These are phyloP conservation scores for Pythium insidiosum DNA, from an alignment of 352 stramenopile genomes.

Conservation along the genomic window DNA sequence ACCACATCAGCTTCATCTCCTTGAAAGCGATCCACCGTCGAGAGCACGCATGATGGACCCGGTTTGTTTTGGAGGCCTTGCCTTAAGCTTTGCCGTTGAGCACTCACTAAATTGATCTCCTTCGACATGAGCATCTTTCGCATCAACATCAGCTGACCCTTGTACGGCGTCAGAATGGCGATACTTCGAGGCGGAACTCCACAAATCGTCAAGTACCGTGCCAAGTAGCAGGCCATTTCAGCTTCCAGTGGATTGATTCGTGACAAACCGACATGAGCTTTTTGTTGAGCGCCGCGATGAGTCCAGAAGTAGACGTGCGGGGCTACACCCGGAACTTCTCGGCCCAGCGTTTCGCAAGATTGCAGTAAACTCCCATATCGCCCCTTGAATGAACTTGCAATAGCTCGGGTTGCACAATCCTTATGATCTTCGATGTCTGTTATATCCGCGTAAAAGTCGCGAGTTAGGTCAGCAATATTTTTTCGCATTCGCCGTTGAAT, in stretches of 20 bases:
- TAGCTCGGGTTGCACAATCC: slow-evolving; percentile 45
- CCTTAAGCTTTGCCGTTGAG: slow-evolving; percentile 12
- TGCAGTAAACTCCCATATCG: too few relatives aligned
- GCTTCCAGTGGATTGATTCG: slow-evolving; percentile 67
- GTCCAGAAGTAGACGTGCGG: slow-evolving; percentile 85
- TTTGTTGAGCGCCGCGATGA: slow-evolving; percentile 51
- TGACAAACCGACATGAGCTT: slow-evolving; percentile 60
- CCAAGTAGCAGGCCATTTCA: slow-evolving; percentile 69
- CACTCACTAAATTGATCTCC: slow-evolving; percentile 8
- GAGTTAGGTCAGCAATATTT: slow-evolving; percentile 83
- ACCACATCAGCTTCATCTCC: slow-evolving; percentile 85
- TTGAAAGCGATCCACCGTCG: slow-evolving; percentile 87
- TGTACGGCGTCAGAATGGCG: slow-evolving; percentile 86
- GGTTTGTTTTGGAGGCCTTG: slow-evolving; percentile 11
- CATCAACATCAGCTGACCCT: slow-evolving; percentile 83
- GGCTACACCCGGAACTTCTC: slow-evolving; percentile 71
- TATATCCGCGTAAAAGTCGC: slow-evolving; percentile 74
- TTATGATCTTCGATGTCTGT: slow-evolving; percentile 76
- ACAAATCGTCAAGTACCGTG: slow-evolving; percentile 71
- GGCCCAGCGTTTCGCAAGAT: slow-evolving; percentile 29
- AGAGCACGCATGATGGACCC: slow-evolving; percentile 49
- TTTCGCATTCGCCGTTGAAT: slow-evolving; percentile 86
- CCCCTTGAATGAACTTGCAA: slow-evolving; percentile 21
- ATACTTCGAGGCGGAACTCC: slow-evolving; percentile 64
- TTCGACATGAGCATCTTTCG: slow-evolving; percentile 60